These are phyloP conservation scores for Fraxinus floribunda DNA, from an alignment of 305 asterid species.

Conservation along the genomic window DNA sequence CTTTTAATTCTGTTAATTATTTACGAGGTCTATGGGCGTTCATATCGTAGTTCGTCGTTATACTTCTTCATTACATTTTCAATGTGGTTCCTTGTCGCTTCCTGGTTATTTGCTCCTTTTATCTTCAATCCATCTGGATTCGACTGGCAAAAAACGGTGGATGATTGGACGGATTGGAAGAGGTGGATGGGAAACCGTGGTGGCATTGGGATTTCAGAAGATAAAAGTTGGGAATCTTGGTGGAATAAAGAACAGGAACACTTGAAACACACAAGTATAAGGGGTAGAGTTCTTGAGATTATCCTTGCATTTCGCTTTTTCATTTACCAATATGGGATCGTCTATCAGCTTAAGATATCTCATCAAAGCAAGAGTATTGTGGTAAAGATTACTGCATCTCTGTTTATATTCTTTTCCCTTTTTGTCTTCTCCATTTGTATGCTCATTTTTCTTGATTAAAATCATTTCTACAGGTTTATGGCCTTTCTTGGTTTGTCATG, in stretches of 20 bases:
- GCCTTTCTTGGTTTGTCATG: constrained; percentile 97
- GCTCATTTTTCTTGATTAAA: constrained; percentile 28
- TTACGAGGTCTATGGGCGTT: constrained; percentile 73
- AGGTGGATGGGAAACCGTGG: constrained; percentile 99
- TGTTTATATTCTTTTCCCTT: not conserved
- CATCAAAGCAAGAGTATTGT: constrained; percentile 60
- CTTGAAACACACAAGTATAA: constrained; percentile 60
- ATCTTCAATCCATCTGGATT: constrained; percentile 96
- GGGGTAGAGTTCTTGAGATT: constrained; percentile 81
- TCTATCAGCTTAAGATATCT: constrained; percentile 84
- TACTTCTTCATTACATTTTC: constrained; percentile 80
- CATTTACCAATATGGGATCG: constrained; percentile 91
- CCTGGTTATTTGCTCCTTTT: constrained; percentile 98
- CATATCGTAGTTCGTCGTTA: constrained; percentile 63
- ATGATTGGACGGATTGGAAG: constrained; percentile 97
- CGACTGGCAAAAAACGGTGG: constrained; percentile 98
- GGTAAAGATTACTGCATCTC: constrained; percentile 38
- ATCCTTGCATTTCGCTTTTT: constrained; percentile 76
- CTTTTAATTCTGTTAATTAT: constrained; percentile 66
- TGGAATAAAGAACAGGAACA: constrained; percentile 97
- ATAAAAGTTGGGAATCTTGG: constrained; percentile 99
- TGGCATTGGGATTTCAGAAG: constrained; percentile 87
- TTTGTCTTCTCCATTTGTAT: constrained; percentile 14
- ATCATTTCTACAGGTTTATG: constrained; percentile 65
- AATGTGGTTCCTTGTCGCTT: constrained; percentile 96